Conservation (phyloP, 495 filamentous ascomycete genomes). For the Usnea hakonensis region DNA sequence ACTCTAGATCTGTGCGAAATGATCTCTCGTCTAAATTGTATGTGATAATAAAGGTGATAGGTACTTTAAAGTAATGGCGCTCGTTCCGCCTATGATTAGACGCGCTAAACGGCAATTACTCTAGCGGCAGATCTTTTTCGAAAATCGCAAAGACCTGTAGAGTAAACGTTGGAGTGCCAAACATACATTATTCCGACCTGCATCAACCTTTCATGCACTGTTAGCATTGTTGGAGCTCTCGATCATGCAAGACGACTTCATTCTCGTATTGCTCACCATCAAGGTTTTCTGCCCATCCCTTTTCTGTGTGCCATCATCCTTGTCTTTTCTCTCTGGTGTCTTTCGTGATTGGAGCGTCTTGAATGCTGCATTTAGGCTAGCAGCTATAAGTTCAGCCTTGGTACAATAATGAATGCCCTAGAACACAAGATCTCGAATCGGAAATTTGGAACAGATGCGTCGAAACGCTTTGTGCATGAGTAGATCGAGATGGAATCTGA, state of each 20-base stretch:
- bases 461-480: not conserved
- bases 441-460: not conserved
- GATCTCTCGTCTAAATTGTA: too few species aligned
- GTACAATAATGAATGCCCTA: constrained; percentile 6
- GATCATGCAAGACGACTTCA: constrained; percentile 18
- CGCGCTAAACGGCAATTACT: not conserved
- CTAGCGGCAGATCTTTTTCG: not conserved
- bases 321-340: constrained; percentile 1
- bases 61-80: too few species aligned
- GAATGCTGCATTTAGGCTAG: constrained; percentile 16
- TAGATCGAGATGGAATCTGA: not conserved
- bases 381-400: constrained; percentile 16
- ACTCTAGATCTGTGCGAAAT: too few species aligned
- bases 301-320: constrained; percentile 2
- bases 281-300: constrained; percentile 8
- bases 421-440: not conserved
- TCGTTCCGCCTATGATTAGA: too few species aligned
- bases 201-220: not conserved
- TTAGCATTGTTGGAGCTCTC: not conserved
- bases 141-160: not conserved
- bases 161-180: too few species aligned
- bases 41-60: too few species aligned
- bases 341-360: constrained; percentile 21
- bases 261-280: constrained; percentile 15
- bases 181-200: not conserved